A percentile compares a stretch with the other conserved stretches of the same genome.
Evolutionary conservation across 73 alveolate species (phyloP).

Genomic region (Uronychia binucleata): DNA sequence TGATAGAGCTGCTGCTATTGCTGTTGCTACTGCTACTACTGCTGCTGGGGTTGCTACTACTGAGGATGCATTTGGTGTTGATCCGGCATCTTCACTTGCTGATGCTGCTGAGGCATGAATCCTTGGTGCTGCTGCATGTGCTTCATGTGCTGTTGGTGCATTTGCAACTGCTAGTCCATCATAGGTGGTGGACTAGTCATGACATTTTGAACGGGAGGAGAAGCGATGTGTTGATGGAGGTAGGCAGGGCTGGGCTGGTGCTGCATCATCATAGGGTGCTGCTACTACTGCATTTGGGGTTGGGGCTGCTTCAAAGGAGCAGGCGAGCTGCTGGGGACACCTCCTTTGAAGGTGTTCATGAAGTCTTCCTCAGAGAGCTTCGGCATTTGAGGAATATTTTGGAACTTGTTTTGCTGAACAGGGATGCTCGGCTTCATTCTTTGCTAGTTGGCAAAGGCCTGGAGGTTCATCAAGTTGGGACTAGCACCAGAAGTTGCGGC

Average conservation of each 20-base stretch:
- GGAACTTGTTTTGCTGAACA: too few species aligned
- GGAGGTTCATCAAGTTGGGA: too few species aligned
- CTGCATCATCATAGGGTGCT: not conserved
- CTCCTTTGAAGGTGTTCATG: not conserved
- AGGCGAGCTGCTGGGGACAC: not conserved
- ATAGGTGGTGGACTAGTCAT: not conserved
- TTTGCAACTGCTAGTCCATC: not conserved
- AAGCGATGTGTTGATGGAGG: not conserved
- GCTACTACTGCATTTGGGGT: not conserved
- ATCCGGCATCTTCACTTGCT: not conserved
- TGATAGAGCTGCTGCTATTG: not conserved
- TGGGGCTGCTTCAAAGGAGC: not conserved
- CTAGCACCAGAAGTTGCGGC: too few species aligned
- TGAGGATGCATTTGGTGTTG: not conserved
- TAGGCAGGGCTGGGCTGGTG: not conserved
- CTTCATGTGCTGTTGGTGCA: not conserved
- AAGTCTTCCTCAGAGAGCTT: too few species aligned
- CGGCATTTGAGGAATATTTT: too few species aligned
- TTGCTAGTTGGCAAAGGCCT: too few species aligned
- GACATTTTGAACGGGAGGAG: not conserved
- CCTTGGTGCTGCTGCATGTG: not conserved
- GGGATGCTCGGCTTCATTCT: too few species aligned
- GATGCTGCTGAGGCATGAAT: too few species aligned
- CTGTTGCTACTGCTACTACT: not conserved
- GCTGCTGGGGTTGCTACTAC: not conserved